Conservation (phyloP, 306 rosid species). For the Vigna mungo region DNA sequence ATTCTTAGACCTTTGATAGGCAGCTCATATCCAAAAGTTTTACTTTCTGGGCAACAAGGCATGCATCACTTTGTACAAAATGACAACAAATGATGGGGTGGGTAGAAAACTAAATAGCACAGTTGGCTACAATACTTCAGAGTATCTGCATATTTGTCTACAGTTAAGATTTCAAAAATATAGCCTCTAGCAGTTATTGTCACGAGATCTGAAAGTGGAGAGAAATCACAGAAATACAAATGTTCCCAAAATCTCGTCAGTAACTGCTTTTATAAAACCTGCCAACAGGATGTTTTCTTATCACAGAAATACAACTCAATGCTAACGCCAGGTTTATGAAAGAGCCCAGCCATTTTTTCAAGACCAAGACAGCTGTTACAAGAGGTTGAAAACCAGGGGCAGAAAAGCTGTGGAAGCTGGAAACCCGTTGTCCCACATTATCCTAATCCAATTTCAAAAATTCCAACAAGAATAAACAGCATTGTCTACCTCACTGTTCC, state of each 20-base stretch:
- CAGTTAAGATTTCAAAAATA: constrained; percentile 20
- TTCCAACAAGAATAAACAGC: constrained; percentile 39
- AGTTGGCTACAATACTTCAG: not conserved
- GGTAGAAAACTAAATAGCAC: not conserved
- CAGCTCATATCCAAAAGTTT: not conserved
- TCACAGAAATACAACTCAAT: constrained; percentile 42
- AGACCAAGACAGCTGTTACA: constrained; percentile 44
- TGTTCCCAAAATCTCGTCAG: constrained; percentile 34
- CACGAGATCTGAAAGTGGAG: not conserved
- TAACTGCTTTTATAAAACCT: constrained; percentile 35
- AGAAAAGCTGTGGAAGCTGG: constrained; percentile 41
- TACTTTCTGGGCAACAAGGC: constrained; percentile 4
- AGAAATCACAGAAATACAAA: constrained; percentile 30
- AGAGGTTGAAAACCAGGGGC: constrained; percentile 26
- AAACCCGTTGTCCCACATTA: constrained; percentile 39
- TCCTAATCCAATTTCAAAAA: constrained; percentile 43
- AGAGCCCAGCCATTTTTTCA: constrained; percentile 23
- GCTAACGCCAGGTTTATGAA: constrained; percentile 38
- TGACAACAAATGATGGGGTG: constrained; percentile 3
- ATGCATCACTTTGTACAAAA: constrained; percentile 5
- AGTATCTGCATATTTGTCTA: constrained; percentile 9
- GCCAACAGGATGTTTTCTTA: constrained; percentile 30
- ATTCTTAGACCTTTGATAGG: not conserved
- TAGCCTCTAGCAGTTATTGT: not conserved
- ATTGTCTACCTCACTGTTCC: constrained; percentile 61